A percentile compares a stretch with the other conserved stretches of the same genome.
These are phyloP conservation scores for Erigeron philadelphicus DNA, from an alignment of 140 eudicot genomes.

Conservation along the genomic window DNA sequence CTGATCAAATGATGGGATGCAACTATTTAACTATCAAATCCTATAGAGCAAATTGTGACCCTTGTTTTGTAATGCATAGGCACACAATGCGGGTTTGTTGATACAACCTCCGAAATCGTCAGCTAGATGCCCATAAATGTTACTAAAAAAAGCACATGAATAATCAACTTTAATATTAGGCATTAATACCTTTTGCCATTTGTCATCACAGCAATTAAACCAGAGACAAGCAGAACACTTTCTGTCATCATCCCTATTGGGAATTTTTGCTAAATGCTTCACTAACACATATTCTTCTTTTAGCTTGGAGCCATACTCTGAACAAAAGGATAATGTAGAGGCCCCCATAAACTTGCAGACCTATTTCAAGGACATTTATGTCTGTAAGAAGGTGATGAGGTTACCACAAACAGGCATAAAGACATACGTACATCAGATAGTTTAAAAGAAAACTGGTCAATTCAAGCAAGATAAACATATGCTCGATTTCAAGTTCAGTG, in stretches of 20 bases:
- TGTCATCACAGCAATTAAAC: conserved; percentile 88
- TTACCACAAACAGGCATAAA: conserved; percentile 14
- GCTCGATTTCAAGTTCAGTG: background rate
- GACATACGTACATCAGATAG: conserved; percentile 3
- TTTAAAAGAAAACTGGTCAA: conserved; percentile 14
- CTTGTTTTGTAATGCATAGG: conserved; percentile 1
- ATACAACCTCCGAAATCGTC: background rate
- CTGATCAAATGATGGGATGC: background rate
- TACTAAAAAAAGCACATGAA: conserved; percentile 2
- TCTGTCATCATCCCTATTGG: conserved; percentile 43
- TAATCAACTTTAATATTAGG: conserved; percentile 14
- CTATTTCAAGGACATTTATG: conserved; percentile 32
- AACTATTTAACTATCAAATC: background rate
- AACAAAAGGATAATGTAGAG: conserved; percentile 83
- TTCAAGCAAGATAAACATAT: background rate
- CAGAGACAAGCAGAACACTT: conserved; percentile 67
- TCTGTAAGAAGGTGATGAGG: conserved; percentile 18
- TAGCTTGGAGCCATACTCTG: conserved; percentile 93
- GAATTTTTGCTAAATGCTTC: conserved; percentile 75
- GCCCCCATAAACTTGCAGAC: conserved; percentile 96
- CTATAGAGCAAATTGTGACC: background rate
- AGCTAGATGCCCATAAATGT: conserved; percentile 9
- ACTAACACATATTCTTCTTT: conserved; percentile 92
- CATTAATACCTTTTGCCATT: conserved; percentile 86
- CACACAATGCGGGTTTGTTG: background rate